Conservation (phyloP, 306 rosid species). For the Malus domestica region ASM211411v1 NC_041803.1:34012501-34013000, state of each 20-base stretch:
- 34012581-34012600: neutral
- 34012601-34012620: neutral
- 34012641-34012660: too few species aligned
- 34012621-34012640: too few species aligned
- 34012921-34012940: constrained; percentile 85
- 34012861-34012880: neutral
- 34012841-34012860: neutral
- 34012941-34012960: constrained; percentile 53
- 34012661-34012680: too few species aligned
- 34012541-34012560: constrained; percentile 19
- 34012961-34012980: neutral
- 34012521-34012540: constrained; percentile 75
- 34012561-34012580: neutral
- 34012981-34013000: neutral
- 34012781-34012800: constrained; percentile 78
- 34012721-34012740: constrained; percentile 59
- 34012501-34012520: constrained; percentile 94
- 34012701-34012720: neutral
- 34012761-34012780: constrained; percentile 90
- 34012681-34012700: too few species aligned
- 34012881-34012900: constrained; percentile 67
- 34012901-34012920: constrained; percentile 93
- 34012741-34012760: constrained; percentile 49
- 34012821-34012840: neutral
- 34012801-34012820: neutral